phyloP scores from a whole-genome alignment of 306 rosid species.

The Coriaria nepalensis region DNA sequence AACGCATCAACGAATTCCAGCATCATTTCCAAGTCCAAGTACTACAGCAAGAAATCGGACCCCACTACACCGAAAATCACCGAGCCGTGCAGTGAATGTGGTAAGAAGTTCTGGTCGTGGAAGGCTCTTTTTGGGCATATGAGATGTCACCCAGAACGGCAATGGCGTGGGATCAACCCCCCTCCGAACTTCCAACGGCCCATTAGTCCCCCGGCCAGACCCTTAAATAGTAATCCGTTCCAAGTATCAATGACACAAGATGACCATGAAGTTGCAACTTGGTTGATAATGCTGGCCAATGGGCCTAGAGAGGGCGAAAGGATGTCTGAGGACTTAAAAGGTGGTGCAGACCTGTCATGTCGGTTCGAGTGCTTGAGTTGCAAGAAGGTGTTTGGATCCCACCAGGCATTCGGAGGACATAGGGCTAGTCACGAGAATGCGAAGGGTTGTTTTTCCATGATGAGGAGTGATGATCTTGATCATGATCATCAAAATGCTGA shows the following conservation, averaged over 20 bases:
- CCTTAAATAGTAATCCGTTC: neutral
- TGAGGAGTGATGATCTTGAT: conserved; percentile 15
- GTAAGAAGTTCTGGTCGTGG: conserved; percentile 62
- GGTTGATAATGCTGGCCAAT: conserved; percentile 40
- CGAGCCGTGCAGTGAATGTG: conserved; percentile 57
- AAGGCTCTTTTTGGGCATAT: conserved; percentile 88
- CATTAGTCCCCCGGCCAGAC: neutral
- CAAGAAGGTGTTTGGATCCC: conserved; percentile 66
- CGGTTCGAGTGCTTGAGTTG: conserved; percentile 62
- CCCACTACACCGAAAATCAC: conserved; percentile 27
- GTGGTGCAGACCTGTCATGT: neutral
- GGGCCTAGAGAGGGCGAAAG: neutral
- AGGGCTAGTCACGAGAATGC: conserved; percentile 68
- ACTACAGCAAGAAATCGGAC: conserved; percentile 19
- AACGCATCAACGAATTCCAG: neutral
- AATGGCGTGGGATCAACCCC: conserved; percentile 78
- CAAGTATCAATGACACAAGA: conserved; percentile 16
- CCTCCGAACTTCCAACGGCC: conserved; percentile 22
- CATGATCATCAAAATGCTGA: neutral
- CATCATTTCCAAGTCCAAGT: conserved; percentile 13
- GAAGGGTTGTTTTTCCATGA: conserved; percentile 53
- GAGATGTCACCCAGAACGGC: conserved; percentile 89
- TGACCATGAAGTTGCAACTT: conserved; percentile 51
- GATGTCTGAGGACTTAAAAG: neutral
- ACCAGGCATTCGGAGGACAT: conserved; percentile 74